These are phyloP conservation scores for Boehmeria nivea DNA, from an alignment of 306 rosid species.

Conservation along the genomic window DNA sequence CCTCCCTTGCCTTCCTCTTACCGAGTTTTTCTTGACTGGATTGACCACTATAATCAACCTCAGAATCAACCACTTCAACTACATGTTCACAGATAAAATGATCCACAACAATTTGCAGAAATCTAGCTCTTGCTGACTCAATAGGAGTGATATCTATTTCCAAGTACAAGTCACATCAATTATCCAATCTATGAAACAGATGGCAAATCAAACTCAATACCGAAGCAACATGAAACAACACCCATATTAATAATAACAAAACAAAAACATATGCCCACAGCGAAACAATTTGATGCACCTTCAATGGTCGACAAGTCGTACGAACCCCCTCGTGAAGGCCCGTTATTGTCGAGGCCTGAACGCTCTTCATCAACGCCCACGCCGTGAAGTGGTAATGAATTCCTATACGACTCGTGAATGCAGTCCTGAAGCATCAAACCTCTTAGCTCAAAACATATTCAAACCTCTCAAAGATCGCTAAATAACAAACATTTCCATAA, in stretches of 20 bases:
- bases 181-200: constrained; percentile 1
- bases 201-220: neutral
- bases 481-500: no score
- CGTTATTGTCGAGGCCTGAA: constrained; percentile 62
- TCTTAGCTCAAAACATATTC: no score
- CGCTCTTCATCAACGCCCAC: constrained; percentile 77
- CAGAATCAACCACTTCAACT: constrained; percentile 58
- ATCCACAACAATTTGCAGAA: constrained; percentile 78
- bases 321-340: constrained; percentile 49
- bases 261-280: neutral
- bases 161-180: constrained; percentile 23
- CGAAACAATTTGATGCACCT: constrained; percentile 36
- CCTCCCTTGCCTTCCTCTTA: constrained; percentile 77
- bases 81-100: constrained; percentile 58
- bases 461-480: neutral
- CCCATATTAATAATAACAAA: no score
- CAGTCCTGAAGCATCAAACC: constrained; percentile 44
- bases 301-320: constrained; percentile 50
- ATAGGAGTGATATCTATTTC: constrained; percentile 71
- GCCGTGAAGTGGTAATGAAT: constrained; percentile 58
- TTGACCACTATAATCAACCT: constrained; percentile 43
- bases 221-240: neutral
- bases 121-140: constrained; percentile 76
- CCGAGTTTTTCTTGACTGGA: constrained; percentile 62
- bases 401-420: constrained; percentile 60